phyloP scores from a whole-genome alignment of 1,284 basidiomycete species.

The Rhodotorula sp. region DNA sequence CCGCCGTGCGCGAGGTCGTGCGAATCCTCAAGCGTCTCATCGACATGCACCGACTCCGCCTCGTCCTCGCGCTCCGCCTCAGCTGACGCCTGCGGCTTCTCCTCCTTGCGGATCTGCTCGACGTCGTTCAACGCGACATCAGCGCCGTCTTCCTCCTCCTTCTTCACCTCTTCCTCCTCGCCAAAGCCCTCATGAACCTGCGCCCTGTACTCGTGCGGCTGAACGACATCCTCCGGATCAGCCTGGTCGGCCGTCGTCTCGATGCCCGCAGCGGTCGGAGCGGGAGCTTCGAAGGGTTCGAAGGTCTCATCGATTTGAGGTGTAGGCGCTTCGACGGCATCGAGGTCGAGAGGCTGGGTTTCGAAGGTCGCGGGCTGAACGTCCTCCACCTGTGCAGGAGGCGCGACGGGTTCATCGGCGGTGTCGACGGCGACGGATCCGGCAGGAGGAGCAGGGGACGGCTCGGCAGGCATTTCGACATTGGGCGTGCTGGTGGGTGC shows the following conservation, averaged over 20 bases:
- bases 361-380: not conserved
- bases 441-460: not conserved
- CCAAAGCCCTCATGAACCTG: not conserved
- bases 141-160: conserved; percentile 3
- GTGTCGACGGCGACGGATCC: not conserved
- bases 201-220: not conserved
- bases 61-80: not conserved
- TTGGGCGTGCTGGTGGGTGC: not conserved
- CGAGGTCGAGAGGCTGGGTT: not conserved
- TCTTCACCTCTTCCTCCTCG: not conserved
- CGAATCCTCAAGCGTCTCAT: not conserved
- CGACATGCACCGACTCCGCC: not conserved
- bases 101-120: conserved; percentile 3
- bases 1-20: not conserved
- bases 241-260: conserved; percentile 4
- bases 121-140: conserved; percentile 4
- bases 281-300: conserved; percentile 5
- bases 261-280: not conserved
- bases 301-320: not conserved
- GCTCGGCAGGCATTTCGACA: not conserved
- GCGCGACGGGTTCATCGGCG: not conserved
- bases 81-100: not conserved
- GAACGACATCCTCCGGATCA: not conserved
- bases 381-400: not conserved
- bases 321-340: not conserved